A percentile compares a stretch with the other conserved stretches of the same genome.
phyloP scores from a whole-genome alignment of 768 basidiomycete genomes.

The Tulasnella sp. region DNA sequence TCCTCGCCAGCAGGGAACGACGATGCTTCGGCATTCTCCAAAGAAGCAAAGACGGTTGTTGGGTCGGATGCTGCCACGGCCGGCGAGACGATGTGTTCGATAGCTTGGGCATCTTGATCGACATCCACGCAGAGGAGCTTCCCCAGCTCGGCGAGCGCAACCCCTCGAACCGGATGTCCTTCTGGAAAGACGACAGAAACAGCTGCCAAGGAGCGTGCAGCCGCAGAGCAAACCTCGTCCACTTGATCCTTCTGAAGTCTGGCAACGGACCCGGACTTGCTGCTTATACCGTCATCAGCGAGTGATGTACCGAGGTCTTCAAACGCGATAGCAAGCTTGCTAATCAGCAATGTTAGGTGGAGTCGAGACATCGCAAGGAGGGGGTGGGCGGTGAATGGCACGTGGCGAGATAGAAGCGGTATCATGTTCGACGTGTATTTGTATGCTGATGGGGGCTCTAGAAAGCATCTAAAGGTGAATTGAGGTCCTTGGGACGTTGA shows the following conservation, averaged over 20 bases:
- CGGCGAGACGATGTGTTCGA: conserved; percentile 56
- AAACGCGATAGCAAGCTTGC: conserved; percentile 46
- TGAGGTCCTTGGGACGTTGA: too few relatives aligned
- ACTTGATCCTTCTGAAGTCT: conserved; percentile 43
- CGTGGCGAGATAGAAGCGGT: conserved; percentile 60
- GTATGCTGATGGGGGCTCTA: conserved; percentile 62
- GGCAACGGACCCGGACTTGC: background rate
- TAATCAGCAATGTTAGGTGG: conserved; percentile 67
- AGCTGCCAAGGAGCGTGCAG: conserved; percentile 59
- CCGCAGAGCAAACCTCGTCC: conserved; percentile 65
- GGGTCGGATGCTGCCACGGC: background rate
- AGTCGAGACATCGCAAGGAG: conserved; percentile 75
- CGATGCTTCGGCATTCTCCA: background rate
- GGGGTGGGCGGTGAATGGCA: conserved; percentile 74
- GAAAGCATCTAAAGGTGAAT: background rate
- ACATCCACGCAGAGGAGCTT: conserved; percentile 77
- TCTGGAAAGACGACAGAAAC: conserved; percentile 55
- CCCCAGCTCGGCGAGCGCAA: conserved; percentile 77
- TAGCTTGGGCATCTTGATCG: conserved; percentile 42
- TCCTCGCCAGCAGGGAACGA: conserved; percentile 41
- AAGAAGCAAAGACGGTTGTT: background rate
- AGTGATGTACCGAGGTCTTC: conserved; percentile 39
- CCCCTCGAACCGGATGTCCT: conserved; percentile 77
- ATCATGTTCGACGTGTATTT: conserved; percentile 68
- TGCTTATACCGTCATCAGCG: conserved; percentile 45